Base-by-base conservation (phyloP, 1,284 basidiomycete species). In the Athelia sp. region DNA sequence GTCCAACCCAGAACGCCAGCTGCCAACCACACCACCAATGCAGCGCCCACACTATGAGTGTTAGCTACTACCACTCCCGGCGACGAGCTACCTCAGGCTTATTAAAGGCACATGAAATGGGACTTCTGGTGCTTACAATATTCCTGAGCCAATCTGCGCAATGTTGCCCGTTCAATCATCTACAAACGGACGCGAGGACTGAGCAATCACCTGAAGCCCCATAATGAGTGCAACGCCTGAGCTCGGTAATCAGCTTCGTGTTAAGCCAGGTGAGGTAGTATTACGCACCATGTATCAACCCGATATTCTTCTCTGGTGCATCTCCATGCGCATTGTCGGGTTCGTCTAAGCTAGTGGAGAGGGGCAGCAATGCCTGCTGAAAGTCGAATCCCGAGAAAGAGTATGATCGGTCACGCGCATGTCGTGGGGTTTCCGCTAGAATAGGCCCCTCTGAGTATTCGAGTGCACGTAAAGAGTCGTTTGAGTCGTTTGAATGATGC, bases 61-160 rank as follows among this genome's bases (percentile, higher is more conserved):
- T 93, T 90, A 14, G 88, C 87, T 24, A 94, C 81, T 1, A 97
- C 84, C n/a, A 95, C 84, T 19, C 92, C 93, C 0, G 93, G 93
- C 1, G 90, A 92, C 1, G 90, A 93, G 70, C 88, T 91, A 49
- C 32, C 2, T 18, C 18, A 34, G 43, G 31, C 13, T 29, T 13
- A 29, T 29, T 29, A 29, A 6, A 29, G 26, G 4, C 26, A 29
- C 26, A 13, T 13, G 13, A 13, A 29, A 13, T 29, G 26, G 26
- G 43, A 19, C 45, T 35, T 46, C 35, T 19, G 48, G 29, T 23
- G 53, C 81, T 57, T 62, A 90, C 89, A 97, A 97, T 55, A 97
- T 96, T 18, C 93, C 93, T 13, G 89, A 92, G 24, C 93, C 93
- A 64, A 95, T 91, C 81, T 87, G 54, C 42, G n/a, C 24, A 31